A percentile compares a stretch with the other conserved stretches of the same genome.
These are phyloP conservation scores for Tephrocybe sp. DNA, from an alignment of 768 basidiomycete species.

Conservation along the genomic window DNA sequence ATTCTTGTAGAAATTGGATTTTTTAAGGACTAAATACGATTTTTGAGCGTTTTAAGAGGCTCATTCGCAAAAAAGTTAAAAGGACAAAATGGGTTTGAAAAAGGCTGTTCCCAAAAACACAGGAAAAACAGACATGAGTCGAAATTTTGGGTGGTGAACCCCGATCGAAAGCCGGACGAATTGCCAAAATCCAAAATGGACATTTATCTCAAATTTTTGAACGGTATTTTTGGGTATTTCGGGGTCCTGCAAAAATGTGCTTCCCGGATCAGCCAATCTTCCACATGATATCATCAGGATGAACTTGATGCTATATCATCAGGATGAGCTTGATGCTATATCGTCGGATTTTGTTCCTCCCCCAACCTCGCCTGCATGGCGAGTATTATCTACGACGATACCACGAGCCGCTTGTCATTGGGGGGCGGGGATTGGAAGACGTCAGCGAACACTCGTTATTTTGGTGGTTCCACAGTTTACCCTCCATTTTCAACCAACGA, in stretches of 20 bases:
- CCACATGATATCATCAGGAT: too few relatives aligned
- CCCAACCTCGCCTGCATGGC: too few relatives aligned
- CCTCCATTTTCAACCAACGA: neutral
- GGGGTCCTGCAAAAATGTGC: too few relatives aligned
- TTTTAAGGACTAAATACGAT: neutral
- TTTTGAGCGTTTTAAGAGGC: neutral
- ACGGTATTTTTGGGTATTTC: neutral
- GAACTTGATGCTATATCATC: too few relatives aligned
- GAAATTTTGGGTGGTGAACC: neutral
- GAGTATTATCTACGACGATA: slow-evolving; percentile 7
- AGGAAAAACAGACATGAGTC: neutral
- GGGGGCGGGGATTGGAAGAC: slow-evolving; percentile 1
- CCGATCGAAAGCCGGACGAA: neutral
- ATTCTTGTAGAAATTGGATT: neutral
- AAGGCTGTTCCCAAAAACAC: too few relatives aligned
- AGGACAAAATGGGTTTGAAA: too few relatives aligned
- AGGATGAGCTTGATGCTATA: too few relatives aligned
- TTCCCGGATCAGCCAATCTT: too few relatives aligned
- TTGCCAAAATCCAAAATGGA: neutral
- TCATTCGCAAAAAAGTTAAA: too few relatives aligned
- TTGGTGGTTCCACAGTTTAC: neutral
- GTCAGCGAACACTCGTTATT: neutral
- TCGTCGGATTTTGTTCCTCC: too few relatives aligned
- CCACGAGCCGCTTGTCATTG: neutral
- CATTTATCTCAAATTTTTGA: neutral